Evolutionary conservation across 495 filamentous ascomycete genomes (phyloP), one percentile per base, ranked within the genome.

Genomic region (Tricharina praecox): DNA sequence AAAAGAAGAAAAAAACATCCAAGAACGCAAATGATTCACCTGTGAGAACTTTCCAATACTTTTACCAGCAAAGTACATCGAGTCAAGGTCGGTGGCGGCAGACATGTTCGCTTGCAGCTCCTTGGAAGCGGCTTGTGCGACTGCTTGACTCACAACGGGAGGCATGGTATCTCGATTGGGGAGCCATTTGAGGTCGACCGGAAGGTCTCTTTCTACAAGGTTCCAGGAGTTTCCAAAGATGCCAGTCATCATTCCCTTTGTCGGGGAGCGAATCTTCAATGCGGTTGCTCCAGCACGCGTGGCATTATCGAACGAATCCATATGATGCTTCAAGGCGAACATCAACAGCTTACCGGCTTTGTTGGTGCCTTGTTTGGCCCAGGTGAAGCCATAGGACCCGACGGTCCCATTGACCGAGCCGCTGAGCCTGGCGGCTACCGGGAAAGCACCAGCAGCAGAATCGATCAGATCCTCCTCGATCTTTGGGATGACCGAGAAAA

Each of bases 11-110:
- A n/a, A n/a, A n/a, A n/a, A n/a, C n/a, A n/a, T n/a, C n/a, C n/a
- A n/a, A n/a, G n/a, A n/a, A n/a, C n/a, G n/a, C 13, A 32, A 13
- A 32, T 32, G 28, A 32, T 5, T 32, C 13, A 32, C 66, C n/a
- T 66, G 68, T 3, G 85, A 86, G 61, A 92, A 93, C 58, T 94
- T 95, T 52, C 79, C 82, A 7, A 95, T 65, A 0, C 78, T 84
- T 68, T 96, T 96, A 51, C 88, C 88, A 51, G 81, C 80, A 59
- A 81, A 97, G 63, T 97, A 97, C 81, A 95, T 92, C 51, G 82
- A 90, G 60, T 92, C 72, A 25, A 86, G 69, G 50, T 90, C 72
- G 3, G 76, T 77, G 59, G 92, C 80, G 3, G 62, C 59, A 20
- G 66, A 56, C 43, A 94, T 79, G 34, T 37, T 18, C 34, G 5